Percentiles rank a stretch among this genome's conserved stretches.
Conservation (phyloP, 768 basidiomycete species). For the Suillus bovinus region DNA sequence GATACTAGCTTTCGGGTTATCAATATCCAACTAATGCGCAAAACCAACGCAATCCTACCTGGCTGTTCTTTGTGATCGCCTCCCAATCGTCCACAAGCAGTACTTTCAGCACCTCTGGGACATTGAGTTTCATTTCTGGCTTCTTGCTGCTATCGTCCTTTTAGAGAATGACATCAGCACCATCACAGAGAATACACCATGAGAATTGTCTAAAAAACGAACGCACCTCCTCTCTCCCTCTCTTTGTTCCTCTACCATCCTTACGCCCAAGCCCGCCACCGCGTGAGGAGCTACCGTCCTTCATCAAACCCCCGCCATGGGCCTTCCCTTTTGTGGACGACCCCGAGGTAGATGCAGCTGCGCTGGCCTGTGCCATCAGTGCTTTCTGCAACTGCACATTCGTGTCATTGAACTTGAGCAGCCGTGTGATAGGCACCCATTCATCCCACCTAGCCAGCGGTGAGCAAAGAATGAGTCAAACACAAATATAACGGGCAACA, state of each 20-base stretch:
- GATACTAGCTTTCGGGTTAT: slow-evolving; percentile 63
- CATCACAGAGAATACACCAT: neutral
- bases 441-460: slow-evolving; percentile 83
- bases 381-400: slow-evolving; percentile 78
- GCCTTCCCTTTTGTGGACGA: slow-evolving; percentile 28
- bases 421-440: slow-evolving; percentile 82
- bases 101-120: slow-evolving; percentile 89
- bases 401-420: slow-evolving; percentile 83
- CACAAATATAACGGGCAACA: slow-evolving; percentile 23
- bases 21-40: neutral
- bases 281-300: slow-evolving; percentile 31
- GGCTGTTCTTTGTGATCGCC: slow-evolving; percentile 90
- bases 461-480: slow-evolving; percentile 1
- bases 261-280: slow-evolving; percentile 43
- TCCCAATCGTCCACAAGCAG: slow-evolving; percentile 98
- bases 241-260: slow-evolving; percentile 68
- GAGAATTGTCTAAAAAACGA: slow-evolving; percentile 1
- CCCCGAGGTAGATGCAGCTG: slow-evolving; percentile 39
- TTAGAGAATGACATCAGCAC: neutral
- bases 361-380: slow-evolving; percentile 49
- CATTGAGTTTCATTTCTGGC: slow-evolving; percentile 86
- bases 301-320: slow-evolving; percentile 18
- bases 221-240: slow-evolving; percentile 72
- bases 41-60: slow-evolving; percentile 47
- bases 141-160: slow-evolving; percentile 78